A percentile compares a stretch with the other conserved stretches of the same genome.
These are phyloP conservation scores for Kwoniella newhampshirensis DNA, from an alignment of 768 basidiomycete species.

Conservation along the genomic window DNA sequence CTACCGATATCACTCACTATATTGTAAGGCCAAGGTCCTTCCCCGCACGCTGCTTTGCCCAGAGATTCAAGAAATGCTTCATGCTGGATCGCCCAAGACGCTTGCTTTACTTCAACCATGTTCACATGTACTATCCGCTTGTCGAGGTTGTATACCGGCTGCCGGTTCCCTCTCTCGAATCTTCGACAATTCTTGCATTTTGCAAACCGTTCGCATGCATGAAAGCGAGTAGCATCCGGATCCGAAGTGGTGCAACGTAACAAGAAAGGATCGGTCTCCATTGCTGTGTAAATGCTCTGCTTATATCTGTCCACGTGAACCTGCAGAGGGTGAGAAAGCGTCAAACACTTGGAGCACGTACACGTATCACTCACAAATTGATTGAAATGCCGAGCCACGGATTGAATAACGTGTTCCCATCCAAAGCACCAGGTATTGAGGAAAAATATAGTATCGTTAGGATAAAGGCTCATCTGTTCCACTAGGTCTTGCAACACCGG, in stretches of 20 bases:
- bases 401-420: conserved; percentile 86
- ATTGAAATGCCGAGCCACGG: conserved; percentile 66
- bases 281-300: conserved; percentile 63
- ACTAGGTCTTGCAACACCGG: conserved; percentile 68
- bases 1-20: conserved; percentile 62
- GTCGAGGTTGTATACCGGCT: conserved; percentile 29
- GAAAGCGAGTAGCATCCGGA: conserved; percentile 68
- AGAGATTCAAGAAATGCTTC: conserved; percentile 57
- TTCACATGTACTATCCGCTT: conserved; percentile 74
- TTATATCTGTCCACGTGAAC: conserved; percentile 94
- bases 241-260: conserved; percentile 33
- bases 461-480: conserved; percentile 68
- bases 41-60: conserved; percentile 38
- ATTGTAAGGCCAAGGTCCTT: conserved; percentile 57
- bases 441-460: conserved; percentile 71
- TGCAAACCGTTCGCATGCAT: conserved; percentile 84
- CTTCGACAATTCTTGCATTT: conserved; percentile 59
- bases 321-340: conserved; percentile 57
- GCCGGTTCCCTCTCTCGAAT: conserved; percentile 51
- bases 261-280: conserved; percentile 61
- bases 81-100: conserved; percentile 61
- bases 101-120: conserved; percentile 69
- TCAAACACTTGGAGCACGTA: not conserved
- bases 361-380: conserved; percentile 33
- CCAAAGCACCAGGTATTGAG: conserved; percentile 96